Percentiles rank a stretch among this genome's conserved stretches.
These are phyloP conservation scores for Tuber melanosporum DNA, from an alignment of 495 filamentous ascomycete genomes.

Conservation along the genomic window DNA sequence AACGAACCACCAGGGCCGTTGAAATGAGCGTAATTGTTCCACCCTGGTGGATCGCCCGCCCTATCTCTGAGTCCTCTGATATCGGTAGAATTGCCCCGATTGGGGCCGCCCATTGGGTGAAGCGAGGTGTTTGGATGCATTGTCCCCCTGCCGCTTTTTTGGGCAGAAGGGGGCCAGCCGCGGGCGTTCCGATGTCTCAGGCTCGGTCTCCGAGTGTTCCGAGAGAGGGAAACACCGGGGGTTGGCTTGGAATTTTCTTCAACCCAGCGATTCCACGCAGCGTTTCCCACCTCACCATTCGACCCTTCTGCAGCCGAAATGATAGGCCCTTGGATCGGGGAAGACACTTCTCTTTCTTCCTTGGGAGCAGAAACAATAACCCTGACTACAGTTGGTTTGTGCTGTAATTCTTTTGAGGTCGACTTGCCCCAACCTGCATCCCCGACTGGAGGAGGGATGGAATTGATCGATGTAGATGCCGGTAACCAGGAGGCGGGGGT, in stretches of 20 bases:
- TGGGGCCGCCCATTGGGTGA: not conserved
- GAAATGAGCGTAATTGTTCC: not conserved
- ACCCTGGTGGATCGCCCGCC: not conserved
- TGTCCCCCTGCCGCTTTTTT: not conserved
- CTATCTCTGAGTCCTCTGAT: not conserved
- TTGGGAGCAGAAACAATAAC: not conserved
- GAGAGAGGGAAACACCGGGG: not conserved
- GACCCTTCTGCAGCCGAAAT: not conserved
- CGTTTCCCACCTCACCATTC: not conserved
- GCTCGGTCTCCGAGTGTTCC: not conserved
- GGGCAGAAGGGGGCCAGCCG: not conserved
- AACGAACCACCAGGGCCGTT: not conserved
- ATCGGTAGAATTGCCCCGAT: not conserved
- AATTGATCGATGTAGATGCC: not conserved
- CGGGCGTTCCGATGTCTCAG: not conserved
- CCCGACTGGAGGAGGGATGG: not conserved
- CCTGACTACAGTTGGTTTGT: not conserved
- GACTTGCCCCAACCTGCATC: not conserved
- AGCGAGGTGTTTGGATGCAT: not conserved
- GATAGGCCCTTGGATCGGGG: not conserved
- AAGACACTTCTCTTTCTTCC: not conserved
- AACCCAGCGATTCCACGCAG: not conserved
- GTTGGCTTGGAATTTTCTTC: not conserved
- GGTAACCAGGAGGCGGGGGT: not conserved
- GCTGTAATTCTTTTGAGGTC: not conserved